Conservation (phyloP, 2,329 filamentous ascomycete species). For the Metarhizium album region DNA sequence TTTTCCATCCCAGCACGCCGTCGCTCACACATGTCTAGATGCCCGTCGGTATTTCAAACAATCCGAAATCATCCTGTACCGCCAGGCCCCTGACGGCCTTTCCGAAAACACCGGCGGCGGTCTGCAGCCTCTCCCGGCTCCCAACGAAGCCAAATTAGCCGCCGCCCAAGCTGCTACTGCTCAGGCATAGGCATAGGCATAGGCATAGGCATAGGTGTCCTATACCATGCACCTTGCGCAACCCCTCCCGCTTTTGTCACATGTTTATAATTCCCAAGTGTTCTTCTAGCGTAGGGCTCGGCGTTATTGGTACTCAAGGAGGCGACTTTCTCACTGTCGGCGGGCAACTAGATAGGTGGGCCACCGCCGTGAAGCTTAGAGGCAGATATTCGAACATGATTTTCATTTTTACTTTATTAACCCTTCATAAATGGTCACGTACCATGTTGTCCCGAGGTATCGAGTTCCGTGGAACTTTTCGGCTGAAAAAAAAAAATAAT, state of each 20-base stretch:
- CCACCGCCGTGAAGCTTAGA: conserved; percentile 1
- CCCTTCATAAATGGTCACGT: conserved; percentile 8
- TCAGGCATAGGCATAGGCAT: neutral
- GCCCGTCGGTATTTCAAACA: conserved; percentile 98
- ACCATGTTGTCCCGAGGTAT: conserved; percentile 17
- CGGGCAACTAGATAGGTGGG: conserved; percentile 4
- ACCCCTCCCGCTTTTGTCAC: neutral
- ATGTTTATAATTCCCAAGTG: conserved; percentile 4
- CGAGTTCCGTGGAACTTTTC: conserved; percentile 12
- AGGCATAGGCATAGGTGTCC: too few species aligned
- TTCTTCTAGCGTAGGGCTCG: conserved; percentile 29
- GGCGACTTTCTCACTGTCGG: neutral
- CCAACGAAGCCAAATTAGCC: conserved; percentile 36
- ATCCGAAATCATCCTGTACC: conserved; percentile 93
- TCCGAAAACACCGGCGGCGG: conserved; percentile 21
- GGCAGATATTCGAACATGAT: conserved; percentile 12
- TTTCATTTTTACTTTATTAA: conserved; percentile 16
- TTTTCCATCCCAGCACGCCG: neutral
- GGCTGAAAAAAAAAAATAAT: neutral
- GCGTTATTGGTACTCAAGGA: conserved; percentile 22
- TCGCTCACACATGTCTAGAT: conserved; percentile 43
- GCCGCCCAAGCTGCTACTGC: conserved; percentile 19
- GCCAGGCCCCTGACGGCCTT: conserved; percentile 56
- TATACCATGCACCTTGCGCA: neutral
- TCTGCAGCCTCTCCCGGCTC: conserved; percentile 28